Conservation (phyloP, 352 stramenopile species). For the Phytophthora melonis region DNA sequence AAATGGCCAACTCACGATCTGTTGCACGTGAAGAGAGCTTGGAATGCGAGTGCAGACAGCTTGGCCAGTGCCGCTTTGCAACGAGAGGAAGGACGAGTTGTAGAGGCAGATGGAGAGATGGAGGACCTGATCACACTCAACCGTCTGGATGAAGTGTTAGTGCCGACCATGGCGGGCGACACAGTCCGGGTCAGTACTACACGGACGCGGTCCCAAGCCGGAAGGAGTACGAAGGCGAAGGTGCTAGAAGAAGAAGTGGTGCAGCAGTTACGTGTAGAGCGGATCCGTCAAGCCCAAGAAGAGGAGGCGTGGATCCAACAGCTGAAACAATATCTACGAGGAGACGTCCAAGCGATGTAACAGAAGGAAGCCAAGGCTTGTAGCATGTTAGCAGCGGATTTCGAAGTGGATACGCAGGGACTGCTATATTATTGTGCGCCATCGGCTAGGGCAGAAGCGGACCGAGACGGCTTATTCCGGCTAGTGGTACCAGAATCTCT, state of each 20-base stretch:
- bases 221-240: background rate
- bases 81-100: background rate
- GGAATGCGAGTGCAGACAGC: conserved; percentile 6
- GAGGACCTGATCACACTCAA: too few relatives aligned
- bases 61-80: background rate
- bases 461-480: background rate
- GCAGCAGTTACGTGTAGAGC: background rate
- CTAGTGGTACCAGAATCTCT: background rate
- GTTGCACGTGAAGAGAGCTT: conserved; percentile 1
- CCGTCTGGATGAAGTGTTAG: background rate
- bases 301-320: conserved; percentile 7
- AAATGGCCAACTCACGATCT: background rate
- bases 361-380: background rate
- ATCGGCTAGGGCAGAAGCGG: background rate
- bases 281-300: background rate
- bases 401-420: too few relatives aligned
- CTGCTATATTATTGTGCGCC: conserved; percentile 1
- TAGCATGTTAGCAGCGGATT: background rate
- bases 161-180: background rate
- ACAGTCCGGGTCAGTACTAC: too few relatives aligned
- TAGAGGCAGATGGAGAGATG: too few relatives aligned
- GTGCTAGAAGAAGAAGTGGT: background rate
- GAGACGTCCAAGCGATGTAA: background rate
- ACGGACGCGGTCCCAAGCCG: too few relatives aligned
- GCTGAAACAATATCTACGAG: background rate